Conservation (phyloP, 345 rosid species). For the Bruguiera sexangula region DNA sequence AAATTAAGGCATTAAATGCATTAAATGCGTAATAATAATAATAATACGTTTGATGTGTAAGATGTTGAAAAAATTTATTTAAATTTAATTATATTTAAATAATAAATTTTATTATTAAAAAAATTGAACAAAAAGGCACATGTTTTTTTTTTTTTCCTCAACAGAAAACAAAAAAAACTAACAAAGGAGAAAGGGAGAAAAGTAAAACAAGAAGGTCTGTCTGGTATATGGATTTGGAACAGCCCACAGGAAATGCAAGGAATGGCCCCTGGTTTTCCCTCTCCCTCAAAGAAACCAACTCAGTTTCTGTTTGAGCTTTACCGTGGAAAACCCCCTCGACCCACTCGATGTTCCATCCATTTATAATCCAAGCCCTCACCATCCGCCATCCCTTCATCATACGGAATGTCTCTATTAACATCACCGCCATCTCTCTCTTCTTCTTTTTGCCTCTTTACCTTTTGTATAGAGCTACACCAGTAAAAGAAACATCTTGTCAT, state of each 20-base stretch:
- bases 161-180: neutral
- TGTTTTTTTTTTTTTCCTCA: too few relatives aligned
- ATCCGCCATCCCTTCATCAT: neutral
- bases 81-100: too few relatives aligned
- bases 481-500: too few relatives aligned
- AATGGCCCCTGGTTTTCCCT: slow-evolving; percentile 80
- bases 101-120: too few relatives aligned
- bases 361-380: slow-evolving; percentile 1
- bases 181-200: neutral
- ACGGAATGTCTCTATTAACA: slow-evolving; percentile 25
- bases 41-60: too few relatives aligned
- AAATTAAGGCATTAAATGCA: too few relatives aligned
- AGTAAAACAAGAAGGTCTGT: slow-evolving; percentile 23
- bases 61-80: too few relatives aligned
- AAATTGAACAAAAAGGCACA: too few relatives aligned
- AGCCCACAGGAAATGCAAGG: slow-evolving; percentile 53
- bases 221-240: slow-evolving; percentile 32
- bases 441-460: neutral
- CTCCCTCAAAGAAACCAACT: slow-evolving; percentile 29
- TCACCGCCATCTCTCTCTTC: slow-evolving; percentile 3
- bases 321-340: slow-evolving; percentile 18
- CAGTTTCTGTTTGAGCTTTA: slow-evolving; percentile 19
- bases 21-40: too few relatives aligned
- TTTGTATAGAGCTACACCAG: neutral
- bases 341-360: slow-evolving; percentile 3